Percentiles rank a stretch among this genome's conserved stretches.
These are phyloP conservation scores for Aureobasidium vineae DNA, from an alignment of 2,329 filamentous ascomycete species.

Conservation along the genomic window DNA sequence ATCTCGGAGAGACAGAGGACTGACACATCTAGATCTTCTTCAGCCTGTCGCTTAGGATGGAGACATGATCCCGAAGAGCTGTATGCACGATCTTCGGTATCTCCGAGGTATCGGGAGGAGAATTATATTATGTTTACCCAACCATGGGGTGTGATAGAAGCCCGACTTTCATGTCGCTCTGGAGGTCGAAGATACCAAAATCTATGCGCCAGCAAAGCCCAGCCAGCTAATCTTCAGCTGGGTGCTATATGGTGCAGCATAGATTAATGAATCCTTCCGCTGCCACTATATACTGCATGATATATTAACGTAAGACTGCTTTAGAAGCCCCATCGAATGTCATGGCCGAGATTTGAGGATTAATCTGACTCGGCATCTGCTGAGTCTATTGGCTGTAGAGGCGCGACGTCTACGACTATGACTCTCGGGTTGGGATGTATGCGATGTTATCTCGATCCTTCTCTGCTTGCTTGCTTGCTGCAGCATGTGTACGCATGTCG, in stretches of 20 bases:
- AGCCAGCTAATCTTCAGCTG: background rate
- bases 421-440: background rate
- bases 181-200: background rate
- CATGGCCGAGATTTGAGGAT: background rate
- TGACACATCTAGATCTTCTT: background rate
- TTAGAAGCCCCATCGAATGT: background rate
- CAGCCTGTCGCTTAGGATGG: too few species aligned
- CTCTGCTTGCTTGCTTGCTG: conserved; percentile 7
- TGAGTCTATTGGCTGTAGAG: background rate
- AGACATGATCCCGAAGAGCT: background rate
- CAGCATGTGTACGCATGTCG: conserved; percentile 4
- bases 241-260: background rate
- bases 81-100: background rate
- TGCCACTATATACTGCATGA: background rate
- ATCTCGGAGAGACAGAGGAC: too few species aligned
- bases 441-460: background rate
- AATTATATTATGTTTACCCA: background rate
- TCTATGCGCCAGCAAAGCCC: background rate
- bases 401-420: background rate
- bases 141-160: background rate
- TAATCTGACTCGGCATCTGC: too few species aligned
- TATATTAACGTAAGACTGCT: background rate
- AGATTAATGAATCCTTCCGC: background rate
- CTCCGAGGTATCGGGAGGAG: background rate
- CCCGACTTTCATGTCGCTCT: background rate